Conservation (phyloP, 805 yeast species). For the Yarrowia sp. region DNA sequence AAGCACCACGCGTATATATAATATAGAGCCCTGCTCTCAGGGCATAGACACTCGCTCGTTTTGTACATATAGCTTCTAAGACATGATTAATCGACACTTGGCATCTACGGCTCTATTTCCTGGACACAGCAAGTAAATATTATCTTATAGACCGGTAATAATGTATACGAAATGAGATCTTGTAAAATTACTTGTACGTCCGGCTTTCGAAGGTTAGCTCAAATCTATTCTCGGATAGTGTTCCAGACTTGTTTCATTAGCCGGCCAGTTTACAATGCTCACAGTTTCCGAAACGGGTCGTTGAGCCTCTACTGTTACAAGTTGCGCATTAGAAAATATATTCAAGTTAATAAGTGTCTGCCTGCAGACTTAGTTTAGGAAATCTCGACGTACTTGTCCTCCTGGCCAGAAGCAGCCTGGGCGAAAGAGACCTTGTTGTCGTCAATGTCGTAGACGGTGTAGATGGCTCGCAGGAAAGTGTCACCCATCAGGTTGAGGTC, state of each 20-base stretch:
- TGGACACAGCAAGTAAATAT: no score
- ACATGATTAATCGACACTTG: neutral
- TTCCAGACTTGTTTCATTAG: neutral
- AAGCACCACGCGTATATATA: neutral
- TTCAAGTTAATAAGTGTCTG: neutral
- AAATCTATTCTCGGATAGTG: neutral
- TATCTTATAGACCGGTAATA: no score
- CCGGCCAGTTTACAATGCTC: neutral
- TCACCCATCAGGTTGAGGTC: constrained; percentile 47
- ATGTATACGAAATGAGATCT: neutral
- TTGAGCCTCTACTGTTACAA: no score
- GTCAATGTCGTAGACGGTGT: constrained; percentile 64
- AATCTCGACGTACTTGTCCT: neutral
- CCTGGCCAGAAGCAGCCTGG: constrained; percentile 38
- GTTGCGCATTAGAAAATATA: no score
- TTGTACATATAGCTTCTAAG: neutral
- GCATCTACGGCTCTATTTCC: no score
- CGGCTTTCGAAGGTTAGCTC: neutral
- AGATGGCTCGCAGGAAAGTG: constrained; percentile 56
- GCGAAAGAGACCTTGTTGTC: constrained; percentile 53
- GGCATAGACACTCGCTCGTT: constrained; percentile 9
- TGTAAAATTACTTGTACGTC: neutral
- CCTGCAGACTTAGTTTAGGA: constrained; percentile 1
- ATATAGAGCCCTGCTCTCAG: constrained; percentile 15
- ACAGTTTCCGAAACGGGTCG: no score